A percentile compares a stretch with the other conserved stretches of the same genome.
Evolutionary conservation across 768 basidiomycete genomes (phyloP).

Genomic region (Rhodosporidiobolus sp.): DNA sequence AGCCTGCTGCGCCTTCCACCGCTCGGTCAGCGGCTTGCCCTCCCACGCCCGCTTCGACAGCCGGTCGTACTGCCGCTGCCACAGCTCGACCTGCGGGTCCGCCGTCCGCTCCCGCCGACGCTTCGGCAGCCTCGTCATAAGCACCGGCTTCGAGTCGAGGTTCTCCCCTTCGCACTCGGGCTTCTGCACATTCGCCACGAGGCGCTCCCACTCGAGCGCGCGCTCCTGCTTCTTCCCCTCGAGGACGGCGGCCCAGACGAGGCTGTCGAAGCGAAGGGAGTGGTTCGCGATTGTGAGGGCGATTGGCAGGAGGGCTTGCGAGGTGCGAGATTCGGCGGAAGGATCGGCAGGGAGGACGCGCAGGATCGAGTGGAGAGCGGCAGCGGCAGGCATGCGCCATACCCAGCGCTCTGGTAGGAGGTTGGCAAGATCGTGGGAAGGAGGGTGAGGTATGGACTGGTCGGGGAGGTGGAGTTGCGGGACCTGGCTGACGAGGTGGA

Average conservation of each 20-base stretch:
- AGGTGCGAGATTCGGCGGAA: neutral
- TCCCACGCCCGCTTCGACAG: neutral
- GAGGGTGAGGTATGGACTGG: neutral
- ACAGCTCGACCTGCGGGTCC: neutral
- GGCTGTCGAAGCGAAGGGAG: slow-evolving; percentile 28
- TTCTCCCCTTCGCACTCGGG: neutral
- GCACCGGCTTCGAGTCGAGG: neutral
- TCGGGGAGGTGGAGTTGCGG: slow-evolving; percentile 18
- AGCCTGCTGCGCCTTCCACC: neutral
- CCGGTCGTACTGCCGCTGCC: neutral
- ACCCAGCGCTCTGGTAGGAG: slow-evolving; percentile 30
- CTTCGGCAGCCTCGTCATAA: slow-evolving; percentile 7
- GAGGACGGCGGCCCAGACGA: slow-evolving; percentile 24
- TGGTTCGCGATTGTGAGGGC: slow-evolving; percentile 25
- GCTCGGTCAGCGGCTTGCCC: neutral
- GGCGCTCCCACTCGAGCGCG: slow-evolving; percentile 17
- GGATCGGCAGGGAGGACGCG: neutral
- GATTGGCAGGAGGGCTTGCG: slow-evolving; percentile 24
- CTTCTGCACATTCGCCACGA: neutral
- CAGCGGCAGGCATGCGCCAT: slow-evolving; percentile 30
- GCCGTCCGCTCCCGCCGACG: neutral
- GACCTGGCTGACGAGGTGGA: slow-evolving; percentile 27
- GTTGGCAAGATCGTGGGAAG: slow-evolving; percentile 1
- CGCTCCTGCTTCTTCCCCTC: neutral
- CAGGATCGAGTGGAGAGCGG: slow-evolving; percentile 29